These are phyloP conservation scores for Fusarium penzigii DNA, from an alignment of 2,329 filamentous ascomycete species.

Conservation along the genomic window DNA sequence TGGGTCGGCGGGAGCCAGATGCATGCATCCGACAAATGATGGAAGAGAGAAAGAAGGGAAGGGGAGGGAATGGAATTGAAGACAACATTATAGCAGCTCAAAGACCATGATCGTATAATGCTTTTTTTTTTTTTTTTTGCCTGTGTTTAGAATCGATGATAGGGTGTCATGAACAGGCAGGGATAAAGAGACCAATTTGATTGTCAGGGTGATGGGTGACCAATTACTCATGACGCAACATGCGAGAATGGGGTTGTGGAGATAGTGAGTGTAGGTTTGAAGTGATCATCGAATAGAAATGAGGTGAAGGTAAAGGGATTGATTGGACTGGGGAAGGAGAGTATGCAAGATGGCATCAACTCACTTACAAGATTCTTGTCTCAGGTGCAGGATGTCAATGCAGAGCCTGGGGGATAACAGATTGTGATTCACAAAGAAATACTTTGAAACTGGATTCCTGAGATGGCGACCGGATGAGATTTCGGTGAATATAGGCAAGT, in stretches of 20 bases:
- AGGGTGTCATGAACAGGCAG: conserved; percentile 6
- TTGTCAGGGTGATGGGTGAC: conserved; percentile 7
- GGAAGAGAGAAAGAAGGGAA: background rate
- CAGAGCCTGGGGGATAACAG: background rate
- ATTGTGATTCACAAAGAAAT: background rate
- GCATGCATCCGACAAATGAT: conserved; percentile 26
- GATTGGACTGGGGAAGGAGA: conserved; percentile 1
- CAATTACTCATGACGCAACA: conserved; percentile 16
- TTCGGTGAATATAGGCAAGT: no score
- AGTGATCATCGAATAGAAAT: conserved; percentile 16
- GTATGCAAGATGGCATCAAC: conserved; percentile 5
- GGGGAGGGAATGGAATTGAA: conserved; percentile 1
- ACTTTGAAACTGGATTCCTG: no score
- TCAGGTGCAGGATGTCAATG: background rate
- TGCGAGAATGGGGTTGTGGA: conserved; percentile 16
- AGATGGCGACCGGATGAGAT: no score
- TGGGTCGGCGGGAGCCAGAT: conserved; percentile 28
- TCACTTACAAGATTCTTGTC: conserved; percentile 21
- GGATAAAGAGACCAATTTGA: conserved; percentile 3
- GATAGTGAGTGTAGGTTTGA: conserved; percentile 3
- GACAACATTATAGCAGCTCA: background rate
- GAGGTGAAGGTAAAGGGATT: conserved; percentile 5
- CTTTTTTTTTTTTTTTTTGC: no score
- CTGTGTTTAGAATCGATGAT: background rate
- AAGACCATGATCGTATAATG: background rate